Conservation (phyloP, 176 grass and related monocot species). For the Pontederia crassipes region DNA sequence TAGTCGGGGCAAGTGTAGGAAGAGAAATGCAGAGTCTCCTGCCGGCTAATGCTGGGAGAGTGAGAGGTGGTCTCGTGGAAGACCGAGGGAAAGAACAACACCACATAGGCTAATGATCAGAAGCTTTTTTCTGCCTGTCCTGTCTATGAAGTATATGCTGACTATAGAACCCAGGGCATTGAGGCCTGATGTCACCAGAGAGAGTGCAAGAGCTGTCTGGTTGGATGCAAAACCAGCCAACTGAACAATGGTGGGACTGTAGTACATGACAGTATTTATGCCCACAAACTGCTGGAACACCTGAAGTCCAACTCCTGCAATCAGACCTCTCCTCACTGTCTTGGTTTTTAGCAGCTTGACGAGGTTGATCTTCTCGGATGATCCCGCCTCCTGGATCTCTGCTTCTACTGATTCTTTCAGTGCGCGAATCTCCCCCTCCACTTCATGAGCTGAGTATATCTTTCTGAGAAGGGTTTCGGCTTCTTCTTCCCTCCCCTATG, state of each 20-base stretch:
- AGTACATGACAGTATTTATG: constrained; percentile 96
- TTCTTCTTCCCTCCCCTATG: constrained; percentile 45
- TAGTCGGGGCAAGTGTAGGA: constrained; percentile 38
- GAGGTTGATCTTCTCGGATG: constrained; percentile 37
- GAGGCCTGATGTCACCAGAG: constrained; percentile 64
- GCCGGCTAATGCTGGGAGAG: constrained; percentile 37
- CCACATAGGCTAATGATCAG: constrained; percentile 64
- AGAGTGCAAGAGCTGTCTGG: constrained; percentile 60
- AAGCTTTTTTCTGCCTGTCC: constrained; percentile 48
- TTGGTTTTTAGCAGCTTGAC: constrained; percentile 25
- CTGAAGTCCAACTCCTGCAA: constrained; percentile 65
- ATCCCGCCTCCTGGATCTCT: constrained; percentile 30
- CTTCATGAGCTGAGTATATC: constrained; percentile 42
- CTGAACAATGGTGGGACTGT: constrained; percentile 75
- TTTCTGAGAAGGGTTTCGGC: constrained; percentile 46
- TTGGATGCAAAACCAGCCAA: constrained; percentile 84
- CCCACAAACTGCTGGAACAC: constrained; percentile 89
- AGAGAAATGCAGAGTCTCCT: constrained; percentile 33
- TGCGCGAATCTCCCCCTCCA: constrained; percentile 47
- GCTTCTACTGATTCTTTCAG: constrained; percentile 61
- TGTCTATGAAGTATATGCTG: constrained; percentile 87
- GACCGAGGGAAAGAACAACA: constrained; percentile 45
- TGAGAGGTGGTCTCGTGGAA: constrained; percentile 54
- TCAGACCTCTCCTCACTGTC: constrained; percentile 37
- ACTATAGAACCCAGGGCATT: constrained; percentile 78